phyloP scores from a whole-genome alignment of 1,139 yeast genomes.

The Candida tropicalis region DNA sequence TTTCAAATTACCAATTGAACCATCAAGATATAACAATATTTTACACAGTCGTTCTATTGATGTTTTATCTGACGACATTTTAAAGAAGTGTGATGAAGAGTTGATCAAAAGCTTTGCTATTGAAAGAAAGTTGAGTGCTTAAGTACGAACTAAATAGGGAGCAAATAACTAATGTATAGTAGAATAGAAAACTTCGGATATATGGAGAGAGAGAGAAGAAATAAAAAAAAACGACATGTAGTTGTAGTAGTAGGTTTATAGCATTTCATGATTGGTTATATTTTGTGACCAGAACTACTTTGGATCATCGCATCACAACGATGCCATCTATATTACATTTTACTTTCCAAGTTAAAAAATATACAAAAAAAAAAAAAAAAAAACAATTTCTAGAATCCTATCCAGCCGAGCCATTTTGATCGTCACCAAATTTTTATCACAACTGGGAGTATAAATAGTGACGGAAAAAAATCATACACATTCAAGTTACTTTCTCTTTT shows the following conservation, averaged over 20 bases:
- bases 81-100: constrained; percentile 65
- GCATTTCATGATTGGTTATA: too few relatives aligned
- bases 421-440: background rate
- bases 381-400: background rate
- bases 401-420: background rate
- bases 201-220: background rate
- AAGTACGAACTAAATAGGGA: background rate
- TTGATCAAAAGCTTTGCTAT: constrained; percentile 63
- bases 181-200: background rate
- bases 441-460: background rate
- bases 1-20: constrained; percentile 73
- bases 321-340: too few relatives aligned
- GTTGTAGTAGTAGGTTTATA: too few relatives aligned
- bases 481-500: too few relatives aligned
- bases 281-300: too few relatives aligned
- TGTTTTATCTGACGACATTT: constrained; percentile 65
- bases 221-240: background rate
- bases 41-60: constrained; percentile 71
- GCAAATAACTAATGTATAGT: background rate
- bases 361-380: background rate
- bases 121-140: constrained; percentile 46
- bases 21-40: constrained; percentile 75
- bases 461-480: background rate
- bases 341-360: too few relatives aligned
- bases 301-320: too few relatives aligned